Base-by-base conservation (phyloP, 108 stramenopile genomes). In the Discostella pseudostelligera region DNA sequence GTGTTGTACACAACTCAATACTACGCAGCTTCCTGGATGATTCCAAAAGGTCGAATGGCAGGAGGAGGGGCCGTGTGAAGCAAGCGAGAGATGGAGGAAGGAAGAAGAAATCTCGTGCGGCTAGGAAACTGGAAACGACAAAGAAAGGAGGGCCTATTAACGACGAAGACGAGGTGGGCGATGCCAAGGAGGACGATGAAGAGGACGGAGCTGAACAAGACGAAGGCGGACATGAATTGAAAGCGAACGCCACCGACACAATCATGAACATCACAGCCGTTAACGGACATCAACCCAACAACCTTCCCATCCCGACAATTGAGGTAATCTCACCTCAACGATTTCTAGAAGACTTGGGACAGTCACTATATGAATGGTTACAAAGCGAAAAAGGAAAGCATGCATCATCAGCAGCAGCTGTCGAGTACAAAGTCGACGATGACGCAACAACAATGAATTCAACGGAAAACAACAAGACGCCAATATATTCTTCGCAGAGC, bases 271-370 rank as follows among this genome's bases (percentile, higher is more conserved):
- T 32, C 32, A 32, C 25, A 19, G 9, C 17, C 12, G 28, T 8
- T 25, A n/a, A n/a, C n/a, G n/a, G n/a, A 12, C 7, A 10, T 8
- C n/a, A n/a, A n/a, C n/a, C n/a, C n/a, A n/a, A 39, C 40, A 39
- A 39, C 22, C 46, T 53, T 12, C 28, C n/a, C 32, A 40, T 56
- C 12, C 26, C 62, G 36, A 73, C 45, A 51, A 57, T 73, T 7
- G 64, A 74, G 49, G 32, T 74, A 1, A 61, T 74, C 28, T 12
- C 62, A 17, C 65, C 73, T 1, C 57, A 67, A 59, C 35, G 73
- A 54, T 74, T 74, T 35, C 39, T 74, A 9, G 73, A 74, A 13
- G 73, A 74, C 26, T 19, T 74, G 59, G 65, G 66, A 17, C 28
- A 45, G 21, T 59, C 65, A 8, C 19, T 74, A 14, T 20, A 39